Percentiles rank a stretch among this genome's conserved stretches.
phyloP scores from a whole-genome alignment of 306 rosid species.

The Lathyrus aphaca region DNA sequence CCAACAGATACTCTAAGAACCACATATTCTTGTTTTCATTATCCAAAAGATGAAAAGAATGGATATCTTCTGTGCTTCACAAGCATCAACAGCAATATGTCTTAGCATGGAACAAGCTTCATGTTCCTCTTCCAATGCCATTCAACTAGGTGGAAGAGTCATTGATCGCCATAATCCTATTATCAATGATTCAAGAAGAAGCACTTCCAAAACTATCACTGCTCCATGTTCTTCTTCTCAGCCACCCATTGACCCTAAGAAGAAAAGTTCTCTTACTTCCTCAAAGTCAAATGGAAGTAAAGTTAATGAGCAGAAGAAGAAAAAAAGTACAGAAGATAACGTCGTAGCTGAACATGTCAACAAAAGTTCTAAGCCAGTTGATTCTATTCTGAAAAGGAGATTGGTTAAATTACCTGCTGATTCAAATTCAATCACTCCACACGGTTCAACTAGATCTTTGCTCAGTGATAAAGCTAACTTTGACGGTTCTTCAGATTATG shows the following conservation, averaged over 20 bases:
- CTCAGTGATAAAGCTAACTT: constrained; percentile 49
- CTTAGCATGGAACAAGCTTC: constrained; percentile 75
- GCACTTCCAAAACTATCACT: constrained; percentile 36
- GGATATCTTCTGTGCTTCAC: constrained; percentile 75
- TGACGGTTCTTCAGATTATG: constrained; percentile 53
- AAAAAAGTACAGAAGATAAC: constrained; percentile 35
- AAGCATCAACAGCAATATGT: constrained; percentile 88
- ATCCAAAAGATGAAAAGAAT: constrained; percentile 69
- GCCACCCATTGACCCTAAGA: constrained; percentile 51
- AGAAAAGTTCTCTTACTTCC: constrained; percentile 43
- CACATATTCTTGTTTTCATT: constrained; percentile 33
- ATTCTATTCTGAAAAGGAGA: constrained; percentile 46
- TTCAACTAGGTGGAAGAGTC: constrained; percentile 77
- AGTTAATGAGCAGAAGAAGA: constrained; percentile 45
- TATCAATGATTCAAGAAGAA: constrained; percentile 66
- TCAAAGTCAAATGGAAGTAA: constrained; percentile 40
- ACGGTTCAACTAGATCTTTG: constrained; percentile 77
- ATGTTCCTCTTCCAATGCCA: constrained; percentile 63
- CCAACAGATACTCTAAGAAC: constrained; percentile 49
- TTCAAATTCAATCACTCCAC: constrained; percentile 54
- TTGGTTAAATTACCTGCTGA: constrained; percentile 51
- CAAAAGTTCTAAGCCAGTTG: constrained; percentile 45
- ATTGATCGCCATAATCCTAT: constrained; percentile 96
- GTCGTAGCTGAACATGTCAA: constrained; percentile 29
- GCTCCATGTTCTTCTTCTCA: constrained; percentile 54